phyloP scores from a whole-genome alignment of 345 rosid species.

The Viola odorata region DNA sequence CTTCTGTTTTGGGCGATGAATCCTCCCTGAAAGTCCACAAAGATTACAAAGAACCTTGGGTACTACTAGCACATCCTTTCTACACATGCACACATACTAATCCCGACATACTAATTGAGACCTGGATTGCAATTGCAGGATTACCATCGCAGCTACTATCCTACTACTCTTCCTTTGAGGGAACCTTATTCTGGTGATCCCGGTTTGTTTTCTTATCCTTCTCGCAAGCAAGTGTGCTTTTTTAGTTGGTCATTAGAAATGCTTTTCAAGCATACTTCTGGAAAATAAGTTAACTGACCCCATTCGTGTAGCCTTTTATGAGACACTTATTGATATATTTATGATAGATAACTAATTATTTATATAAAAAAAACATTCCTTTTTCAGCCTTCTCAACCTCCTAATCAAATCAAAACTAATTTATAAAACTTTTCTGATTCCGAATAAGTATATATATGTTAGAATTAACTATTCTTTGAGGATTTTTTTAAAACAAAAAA shows the following conservation, averaged over 20 bases:
- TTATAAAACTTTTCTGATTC: too few relatives aligned
- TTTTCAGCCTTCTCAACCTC: too few relatives aligned
- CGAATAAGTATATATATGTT: too few relatives aligned
- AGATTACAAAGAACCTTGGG: conserved; percentile 21
- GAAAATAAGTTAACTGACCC: too few relatives aligned
- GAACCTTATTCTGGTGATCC: conserved; percentile 27
- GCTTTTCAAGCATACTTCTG: neutral
- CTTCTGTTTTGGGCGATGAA: conserved; percentile 17
- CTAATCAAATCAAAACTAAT: too few relatives aligned
- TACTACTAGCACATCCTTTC: neutral
- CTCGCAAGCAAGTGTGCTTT: neutral
- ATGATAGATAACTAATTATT: too few relatives aligned
- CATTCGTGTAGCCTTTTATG: neutral
- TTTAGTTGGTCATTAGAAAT: neutral
- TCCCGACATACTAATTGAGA: too few relatives aligned
- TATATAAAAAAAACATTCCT: too few relatives aligned
- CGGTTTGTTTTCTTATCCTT: conserved; percentile 3
- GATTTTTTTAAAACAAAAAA: too few relatives aligned
- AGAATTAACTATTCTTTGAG: too few relatives aligned
- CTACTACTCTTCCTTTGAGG: conserved; percentile 23
- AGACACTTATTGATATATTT: neutral
- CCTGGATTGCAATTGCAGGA: conserved; percentile 14
- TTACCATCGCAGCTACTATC: conserved; percentile 16
- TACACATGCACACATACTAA: too few relatives aligned
- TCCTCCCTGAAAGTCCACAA: conserved; percentile 15